Evolutionary conservation across 805 yeast species (phyloP), one percentile per base, ranked within the genome.

Genomic region (Wickerhamomyces alni): DNA sequence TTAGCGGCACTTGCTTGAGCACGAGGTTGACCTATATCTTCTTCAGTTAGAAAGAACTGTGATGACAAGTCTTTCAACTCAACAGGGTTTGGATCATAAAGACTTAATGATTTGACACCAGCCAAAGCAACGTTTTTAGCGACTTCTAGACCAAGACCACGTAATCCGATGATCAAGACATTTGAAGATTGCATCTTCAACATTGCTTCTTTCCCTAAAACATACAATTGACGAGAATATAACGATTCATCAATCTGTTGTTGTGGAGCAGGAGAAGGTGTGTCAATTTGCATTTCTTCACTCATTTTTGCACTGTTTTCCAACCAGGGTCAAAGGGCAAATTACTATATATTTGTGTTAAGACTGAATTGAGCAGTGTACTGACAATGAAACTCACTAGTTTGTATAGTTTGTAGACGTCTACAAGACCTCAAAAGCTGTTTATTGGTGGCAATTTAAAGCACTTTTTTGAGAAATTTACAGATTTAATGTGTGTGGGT

Each of bases 161-260:
- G 82, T 41, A 91, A 68, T 4, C 99, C 99, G 46, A 89, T 77
- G 35, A 93, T 72, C 36, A 93, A 74, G n/a, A 93, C 96, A 53
- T 85, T 87, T 19, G 98, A 88, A 49, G 77, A 73, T 55, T 89
- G 96, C 97, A 93, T 86, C 62, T 87, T 86, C 53, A 89, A 70
- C 99, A 93, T 93, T 38, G 99, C 99, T 50, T 93, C 99, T 55
- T 87, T 88, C 46, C 99, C 99, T 48, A 93, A 66, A 38, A 93
- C 99, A 55, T 91, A 87, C 63, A 93, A 76, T 67, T 93, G 99
- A 62, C 99, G 87, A 30, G 98, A 89, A 72, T 93, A 93, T 51
- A 93, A 74, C 42, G 94, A 74, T 70, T 93, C 99, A 61, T 93
- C 99, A 55, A 93, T 91, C 44, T 77, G 73, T 33, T 58, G 67